Base-by-base conservation (phyloP, 1,284 basidiomycete species). In the Ceratobasidium sp. region DNA sequence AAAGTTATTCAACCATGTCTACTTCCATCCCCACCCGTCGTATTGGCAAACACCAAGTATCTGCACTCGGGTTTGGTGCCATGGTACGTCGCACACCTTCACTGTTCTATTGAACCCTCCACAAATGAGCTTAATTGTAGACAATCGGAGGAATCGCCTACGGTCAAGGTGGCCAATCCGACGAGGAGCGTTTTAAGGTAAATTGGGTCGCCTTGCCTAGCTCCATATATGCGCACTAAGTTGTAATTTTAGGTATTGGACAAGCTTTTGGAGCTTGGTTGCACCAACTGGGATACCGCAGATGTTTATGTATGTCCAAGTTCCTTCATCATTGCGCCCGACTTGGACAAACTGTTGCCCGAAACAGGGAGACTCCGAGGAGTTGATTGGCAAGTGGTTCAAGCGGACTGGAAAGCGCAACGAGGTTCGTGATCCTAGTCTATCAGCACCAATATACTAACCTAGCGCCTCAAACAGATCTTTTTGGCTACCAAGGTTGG, bases 401-500 rank as follows among this genome's bases (percentile, higher is more conserved):
- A 69, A 66, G 21, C 28, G 35, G 23, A 72, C 59, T 52, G 59
- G 59, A 1, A 63, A 63, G 49, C 59, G 59, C 16, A n/a, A 63
- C 47, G 14, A 72, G 50, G 71, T 72, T 54, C 23, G 47, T 38
- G 6, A 44, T 6, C 23, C 5, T 44, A 30, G 1, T 49, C 21
- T 44, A 23, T 30, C 16, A 11, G 28, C 21, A 57, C 11, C 11
- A 9, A 7, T 5, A 8, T 30, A 30, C 23, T 57, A 14, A 57
- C 54, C 35, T 52, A 23, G 21, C 14, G 26, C 61, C 6, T 13
- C 11, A 21, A 18, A 7, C 43, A 83, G 54, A 83, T 85, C 63
- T 85, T 85, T 79, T 78, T 85, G 0, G 83, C 83, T 1, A 85
- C 84, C 41, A 89, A 89, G 77, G 87, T 87, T n/a, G 26, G 49